Evolutionary conservation across 495 filamentous ascomycete genomes (phyloP), one percentile per base, ranked within the genome.

Genomic region (Trypethelium eluteriae): DNA sequence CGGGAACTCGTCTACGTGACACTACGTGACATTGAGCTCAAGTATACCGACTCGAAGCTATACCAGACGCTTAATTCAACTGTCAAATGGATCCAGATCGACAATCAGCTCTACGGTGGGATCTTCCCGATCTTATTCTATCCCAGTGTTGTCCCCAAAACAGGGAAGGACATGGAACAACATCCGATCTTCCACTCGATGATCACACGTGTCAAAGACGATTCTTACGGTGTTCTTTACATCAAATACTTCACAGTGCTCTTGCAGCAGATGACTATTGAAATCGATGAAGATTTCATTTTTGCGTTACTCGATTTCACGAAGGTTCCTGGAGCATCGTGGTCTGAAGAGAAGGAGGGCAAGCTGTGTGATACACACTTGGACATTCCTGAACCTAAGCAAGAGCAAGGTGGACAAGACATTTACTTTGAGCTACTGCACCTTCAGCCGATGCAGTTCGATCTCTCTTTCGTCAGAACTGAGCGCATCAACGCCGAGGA

Each of bases 61-160:
- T 96, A 94, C 74, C 94, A 98, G 77, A 97, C 91, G 4, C 76
- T 97, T 66, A 91, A 89, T 61, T 82, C 91, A 10, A 89, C 89
- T 0, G 89, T 96, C 75, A 98, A 97, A 76, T 98, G 94, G 94
- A 92, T 98, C 62, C 94, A 98, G 76, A 93, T 98, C 73, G 94
- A 98, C 79, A 98, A 98, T 73, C 94, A 98, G 74, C 87, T 98
- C 35, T 98, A 98, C 73, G 94, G 94, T 50, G 94, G 94, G 14
- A 92, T 98, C 69, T 98, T 98, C 82, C 94, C 94, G 0, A 96
- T 98, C 77, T 86, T 98, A 66, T 81, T 98, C 47, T 98, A 98
- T 74, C 94, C 94, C 10, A 96, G 92, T 76, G 94, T 98, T n/a
- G 94, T 98, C 10, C 95, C 95, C 2, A 98, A 98, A 80, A 94